Evolutionary conservation across 257 asterid genomes (phyloP).

Genomic region (Capsicum chinense): DNA sequence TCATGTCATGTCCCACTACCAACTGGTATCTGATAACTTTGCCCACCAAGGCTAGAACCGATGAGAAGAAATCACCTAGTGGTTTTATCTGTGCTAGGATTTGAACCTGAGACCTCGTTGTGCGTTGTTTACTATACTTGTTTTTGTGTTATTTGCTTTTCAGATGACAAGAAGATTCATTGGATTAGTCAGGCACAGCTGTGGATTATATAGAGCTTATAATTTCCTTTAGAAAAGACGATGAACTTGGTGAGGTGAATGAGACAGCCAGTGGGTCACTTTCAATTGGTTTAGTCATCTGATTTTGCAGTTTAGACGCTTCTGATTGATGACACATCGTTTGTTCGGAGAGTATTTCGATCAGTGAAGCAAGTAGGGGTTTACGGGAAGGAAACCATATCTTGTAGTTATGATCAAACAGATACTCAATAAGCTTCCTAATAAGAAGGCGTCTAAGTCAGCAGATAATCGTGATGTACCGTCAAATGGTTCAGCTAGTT

Average conservation of each 20-base stretch:
- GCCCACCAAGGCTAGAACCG: too few relatives aligned
- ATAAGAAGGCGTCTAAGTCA: slow-evolving; percentile 61
- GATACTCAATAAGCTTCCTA: slow-evolving; percentile 68
- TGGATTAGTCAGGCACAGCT: slow-evolving; percentile 33
- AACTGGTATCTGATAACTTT: too few relatives aligned
- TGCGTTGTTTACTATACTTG: background rate
- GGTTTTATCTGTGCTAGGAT: too few relatives aligned
- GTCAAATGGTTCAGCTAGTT: slow-evolving; percentile 44
- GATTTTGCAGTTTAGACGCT: slow-evolving; percentile 29
- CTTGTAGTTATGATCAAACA: slow-evolving; percentile 62
- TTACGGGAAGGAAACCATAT: slow-evolving; percentile 32
- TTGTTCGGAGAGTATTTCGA: background rate
- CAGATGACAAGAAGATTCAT: slow-evolving; percentile 45
- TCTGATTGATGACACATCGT: background rate
- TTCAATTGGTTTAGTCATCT: slow-evolving; percentile 28
- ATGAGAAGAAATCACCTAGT: too few relatives aligned
- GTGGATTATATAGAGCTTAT: slow-evolving; percentile 33
- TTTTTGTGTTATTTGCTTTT: slow-evolving; percentile 4
- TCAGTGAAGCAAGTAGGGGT: slow-evolving; percentile 20
- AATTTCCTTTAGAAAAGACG: slow-evolving; percentile 32
- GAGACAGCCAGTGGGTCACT: slow-evolving; percentile 25
- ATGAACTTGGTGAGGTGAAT: slow-evolving; percentile 32
- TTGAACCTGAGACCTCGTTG: too few relatives aligned
- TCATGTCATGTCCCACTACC: too few relatives aligned
- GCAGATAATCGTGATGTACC: slow-evolving; percentile 62